phyloP scores from a whole-genome alignment of 192 early-diverging fungal genomes.

The Podila epicladia region DNA sequence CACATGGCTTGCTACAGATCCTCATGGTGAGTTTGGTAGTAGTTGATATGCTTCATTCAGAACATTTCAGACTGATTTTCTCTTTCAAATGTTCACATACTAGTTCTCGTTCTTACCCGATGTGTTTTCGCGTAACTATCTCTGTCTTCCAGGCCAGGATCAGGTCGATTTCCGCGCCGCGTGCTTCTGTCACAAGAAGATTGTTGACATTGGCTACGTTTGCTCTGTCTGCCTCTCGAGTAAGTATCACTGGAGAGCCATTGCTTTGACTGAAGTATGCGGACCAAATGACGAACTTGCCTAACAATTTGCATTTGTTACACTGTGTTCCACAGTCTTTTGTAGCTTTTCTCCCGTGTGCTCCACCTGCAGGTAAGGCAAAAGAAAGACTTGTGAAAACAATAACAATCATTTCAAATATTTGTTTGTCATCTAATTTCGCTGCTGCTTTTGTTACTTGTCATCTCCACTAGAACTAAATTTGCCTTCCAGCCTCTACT shows the following conservation, averaged over 20 bases:
- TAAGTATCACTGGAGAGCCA: conserved; percentile 43
- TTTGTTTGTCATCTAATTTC: background rate
- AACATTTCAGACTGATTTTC: background rate
- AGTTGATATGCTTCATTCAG: background rate
- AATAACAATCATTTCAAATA: too few relatives aligned
- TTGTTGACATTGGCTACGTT: conserved; percentile 95
- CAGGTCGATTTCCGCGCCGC: conserved; percentile 93
- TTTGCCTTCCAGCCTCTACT: conserved; percentile 68
- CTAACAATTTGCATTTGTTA: background rate
- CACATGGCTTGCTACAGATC: conserved; percentile 80
- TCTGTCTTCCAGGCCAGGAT: conserved; percentile 80
- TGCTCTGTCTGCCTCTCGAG: conserved; percentile 98
- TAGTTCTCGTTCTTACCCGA: conserved; percentile 87
- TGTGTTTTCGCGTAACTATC: conserved; percentile 72
- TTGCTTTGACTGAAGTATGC: too few relatives aligned
- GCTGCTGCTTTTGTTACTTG: background rate
- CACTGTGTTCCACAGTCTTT: conserved; percentile 57
- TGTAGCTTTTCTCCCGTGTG: conserved; percentile 77
- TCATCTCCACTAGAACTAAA: conserved; percentile 62
- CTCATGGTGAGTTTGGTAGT: conserved; percentile 74
- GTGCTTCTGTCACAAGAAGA: conserved; percentile 97
- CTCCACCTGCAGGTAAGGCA: conserved; percentile 74
- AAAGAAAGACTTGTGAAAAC: background rate
- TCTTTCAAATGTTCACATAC: background rate
- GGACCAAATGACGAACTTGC: too few relatives aligned